Conservation (phyloP, 176 grass and related monocot species). For the Saccharum officinarum region DNA sequence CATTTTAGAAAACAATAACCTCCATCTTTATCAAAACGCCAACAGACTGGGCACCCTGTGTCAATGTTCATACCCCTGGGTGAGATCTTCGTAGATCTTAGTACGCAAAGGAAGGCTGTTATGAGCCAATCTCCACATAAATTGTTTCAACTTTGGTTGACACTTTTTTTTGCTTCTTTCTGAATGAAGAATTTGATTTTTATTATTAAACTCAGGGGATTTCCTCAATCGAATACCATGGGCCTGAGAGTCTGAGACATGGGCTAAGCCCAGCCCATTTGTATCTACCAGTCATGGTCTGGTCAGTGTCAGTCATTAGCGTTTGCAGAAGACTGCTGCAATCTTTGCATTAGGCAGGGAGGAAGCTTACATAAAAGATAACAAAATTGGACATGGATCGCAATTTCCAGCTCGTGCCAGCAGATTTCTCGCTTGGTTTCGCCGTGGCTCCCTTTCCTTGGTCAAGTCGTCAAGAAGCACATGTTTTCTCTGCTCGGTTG, state of each 20-base stretch:
- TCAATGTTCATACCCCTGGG: no score
- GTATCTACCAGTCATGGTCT: background rate
- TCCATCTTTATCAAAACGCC: no score
- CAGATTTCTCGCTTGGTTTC: background rate
- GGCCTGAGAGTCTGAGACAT: background rate
- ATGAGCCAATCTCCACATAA: no score
- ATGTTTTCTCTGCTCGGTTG: background rate
- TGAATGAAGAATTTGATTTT: background rate
- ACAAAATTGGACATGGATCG: background rate
- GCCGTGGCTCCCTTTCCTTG: background rate
- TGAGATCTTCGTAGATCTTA: no score
- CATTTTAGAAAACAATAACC: no score
- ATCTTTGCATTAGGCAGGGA: background rate
- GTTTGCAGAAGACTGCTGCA: constrained; percentile 12
- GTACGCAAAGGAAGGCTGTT: no score
- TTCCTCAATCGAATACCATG: background rate
- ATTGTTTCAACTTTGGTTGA: no score
- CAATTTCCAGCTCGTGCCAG: background rate
- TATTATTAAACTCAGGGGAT: background rate
- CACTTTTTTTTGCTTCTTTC: no score
- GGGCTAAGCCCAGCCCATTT: background rate
- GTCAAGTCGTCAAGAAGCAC: background rate
- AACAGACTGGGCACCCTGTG: no score
- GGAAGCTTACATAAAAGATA: background rate
- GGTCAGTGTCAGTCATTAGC: background rate